Percentiles rank a stretch among this genome's conserved stretches.
Evolutionary conservation across 176 grass and related monocot species (phyloP).

Genomic region (Oryza meyeriana): DNA sequence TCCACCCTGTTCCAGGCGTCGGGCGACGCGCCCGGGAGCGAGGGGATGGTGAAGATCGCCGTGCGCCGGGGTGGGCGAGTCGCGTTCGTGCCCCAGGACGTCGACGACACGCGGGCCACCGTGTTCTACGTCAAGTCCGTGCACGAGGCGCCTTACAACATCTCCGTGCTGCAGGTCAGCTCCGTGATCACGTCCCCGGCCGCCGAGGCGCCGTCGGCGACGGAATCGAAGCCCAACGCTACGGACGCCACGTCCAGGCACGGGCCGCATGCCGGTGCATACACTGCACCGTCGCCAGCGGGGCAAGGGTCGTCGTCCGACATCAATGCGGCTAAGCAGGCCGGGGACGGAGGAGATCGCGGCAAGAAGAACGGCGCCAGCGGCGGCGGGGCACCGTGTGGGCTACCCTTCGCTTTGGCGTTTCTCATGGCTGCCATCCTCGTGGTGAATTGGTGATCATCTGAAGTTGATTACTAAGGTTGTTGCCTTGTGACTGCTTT

Average conservation of each 20-base stretch:
- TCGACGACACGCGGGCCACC: slow-evolving; percentile 3
- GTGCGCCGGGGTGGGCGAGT: slow-evolving; percentile 53
- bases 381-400: not conserved
- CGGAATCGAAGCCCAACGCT: slow-evolving; percentile 32
- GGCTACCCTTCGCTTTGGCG: not conserved
- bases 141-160: slow-evolving; percentile 55
- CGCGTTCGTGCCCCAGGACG: slow-evolving; percentile 42
- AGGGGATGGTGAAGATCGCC: slow-evolving; percentile 52
- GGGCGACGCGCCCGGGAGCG: slow-evolving; percentile 59
- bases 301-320: not conserved
- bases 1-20: slow-evolving; percentile 67
- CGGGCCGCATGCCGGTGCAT: not conserved
- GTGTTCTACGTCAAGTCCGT: slow-evolving; percentile 55
- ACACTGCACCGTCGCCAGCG: not conserved
- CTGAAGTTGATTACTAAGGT: not conserved
- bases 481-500: not conserved
- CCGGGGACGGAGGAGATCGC: not conserved
- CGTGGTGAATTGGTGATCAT: not conserved
- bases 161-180: slow-evolving; percentile 53
- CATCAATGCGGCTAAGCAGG: not conserved
- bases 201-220: slow-evolving; percentile 50
- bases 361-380: not conserved
- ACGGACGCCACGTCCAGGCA: slow-evolving; percentile 54
- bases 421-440: slow-evolving; percentile 5
- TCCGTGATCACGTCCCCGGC: slow-evolving; percentile 45